These are phyloP conservation scores for Penicillium sp. DNA, from an alignment of 2,329 filamentous ascomycete genomes.

Conservation along the genomic window DNA sequence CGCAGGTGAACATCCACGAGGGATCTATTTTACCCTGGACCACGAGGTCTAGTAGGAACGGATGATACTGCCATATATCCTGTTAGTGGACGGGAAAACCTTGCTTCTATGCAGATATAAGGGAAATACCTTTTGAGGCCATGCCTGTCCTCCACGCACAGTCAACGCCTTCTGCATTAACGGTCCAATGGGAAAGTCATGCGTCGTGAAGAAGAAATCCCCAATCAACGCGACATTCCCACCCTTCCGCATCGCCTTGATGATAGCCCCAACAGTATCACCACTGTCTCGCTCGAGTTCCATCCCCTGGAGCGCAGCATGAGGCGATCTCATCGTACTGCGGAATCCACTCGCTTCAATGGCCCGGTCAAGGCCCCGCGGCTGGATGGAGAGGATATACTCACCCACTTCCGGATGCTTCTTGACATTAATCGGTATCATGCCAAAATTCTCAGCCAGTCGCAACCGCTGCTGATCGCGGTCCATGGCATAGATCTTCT, in stretches of 20 bases:
- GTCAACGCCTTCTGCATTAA: slow-evolving; percentile 41
- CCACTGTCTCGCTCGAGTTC: slow-evolving; percentile 31
- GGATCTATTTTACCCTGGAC: slow-evolving; percentile 32
- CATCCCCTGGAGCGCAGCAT: slow-evolving; percentile 28
- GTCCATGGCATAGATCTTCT: slow-evolving; percentile 40
- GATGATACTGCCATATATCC: slow-evolving; percentile 31
- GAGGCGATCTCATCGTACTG: slow-evolving; percentile 24
- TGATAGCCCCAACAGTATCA: slow-evolving; percentile 32
- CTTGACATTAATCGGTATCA: slow-evolving; percentile 32
- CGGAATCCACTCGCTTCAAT: slow-evolving; percentile 38
- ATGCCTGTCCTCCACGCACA: slow-evolving; percentile 33
- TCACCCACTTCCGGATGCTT: slow-evolving; percentile 31
- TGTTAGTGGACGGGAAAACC: too few species aligned
- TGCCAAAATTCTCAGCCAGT: slow-evolving; percentile 34
- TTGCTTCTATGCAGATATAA: too few species aligned
- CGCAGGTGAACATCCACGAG: slow-evolving; percentile 36
- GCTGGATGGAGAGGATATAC: slow-evolving; percentile 35
- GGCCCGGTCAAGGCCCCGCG: slow-evolving; percentile 32
- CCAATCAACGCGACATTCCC: slow-evolving; percentile 35
- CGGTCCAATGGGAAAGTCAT: slow-evolving; percentile 36
- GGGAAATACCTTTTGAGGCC: slow-evolving; percentile 26
- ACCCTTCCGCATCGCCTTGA: slow-evolving; percentile 36
- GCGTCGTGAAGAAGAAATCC: slow-evolving; percentile 34
- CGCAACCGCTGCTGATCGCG: slow-evolving; percentile 33
- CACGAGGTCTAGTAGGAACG: slow-evolving; percentile 32